Evolutionary conservation across 192 early-diverging fungal species (phyloP), one percentile per base, ranked within the genome.

Genomic region (Bifiguratus adelaidae): DNA sequence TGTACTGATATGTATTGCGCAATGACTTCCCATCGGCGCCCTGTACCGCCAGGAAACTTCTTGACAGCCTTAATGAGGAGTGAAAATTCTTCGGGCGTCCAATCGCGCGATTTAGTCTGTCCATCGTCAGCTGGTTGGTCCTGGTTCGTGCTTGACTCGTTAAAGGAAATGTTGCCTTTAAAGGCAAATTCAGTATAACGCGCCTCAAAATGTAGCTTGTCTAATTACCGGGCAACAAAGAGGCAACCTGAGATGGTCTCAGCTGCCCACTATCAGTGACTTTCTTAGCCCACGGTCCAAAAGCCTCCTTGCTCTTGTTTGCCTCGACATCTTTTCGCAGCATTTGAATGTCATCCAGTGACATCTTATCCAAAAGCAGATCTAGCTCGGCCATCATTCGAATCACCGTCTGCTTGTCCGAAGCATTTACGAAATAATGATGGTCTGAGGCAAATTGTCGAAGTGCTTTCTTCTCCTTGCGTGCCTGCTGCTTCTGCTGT

Each of bases 11-110:
- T 70, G 58, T 84, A 88, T 9, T 83, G 76, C 35, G 82, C 73
- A 47, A 91, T 85, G 8, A 74, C 86, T 32, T 82, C 78, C 89
- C 89, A 91, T 15, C 79, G 64, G 25, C 73, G 60, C 19, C 71
- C 62, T 9, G 81, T 83, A 13, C 88, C 88, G 18, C 84, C 83
- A 11, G 86, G 88, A 53, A 81, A 88, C 55, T 80, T 73, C 47
- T 89, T 89, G 33, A 79, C 66, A 13, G 83, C 86, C 53, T 88
- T 89, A 60, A 88, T 86, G 12, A 91, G 63, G 2, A 78, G 50
- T 3, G 76, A 71, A 8, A 76, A 59, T 57, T 91, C 86, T 53
- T 90, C 80, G 2, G 80, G 58, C 0, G 70, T 55, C 88, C 88
- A 91, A 26, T 65, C 54, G 38, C 63, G 23, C 35, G 23, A 40